Conservation (phyloP, 805 yeast species). For the Soucietia sequanensis region DNA sequence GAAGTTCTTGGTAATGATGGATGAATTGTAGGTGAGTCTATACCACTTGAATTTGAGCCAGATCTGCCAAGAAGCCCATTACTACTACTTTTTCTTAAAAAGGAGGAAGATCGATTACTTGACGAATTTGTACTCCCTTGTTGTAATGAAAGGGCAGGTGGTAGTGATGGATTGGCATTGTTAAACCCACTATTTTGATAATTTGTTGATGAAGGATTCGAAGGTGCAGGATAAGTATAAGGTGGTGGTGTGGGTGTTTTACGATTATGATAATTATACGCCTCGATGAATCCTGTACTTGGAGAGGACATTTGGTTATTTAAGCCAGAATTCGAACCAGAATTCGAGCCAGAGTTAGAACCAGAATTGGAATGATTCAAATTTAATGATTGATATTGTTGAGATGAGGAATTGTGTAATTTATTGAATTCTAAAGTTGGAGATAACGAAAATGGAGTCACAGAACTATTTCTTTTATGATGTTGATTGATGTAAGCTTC, state of each 20-base stretch:
- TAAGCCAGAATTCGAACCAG: constrained; percentile 1
- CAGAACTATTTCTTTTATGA: constrained; percentile 39
- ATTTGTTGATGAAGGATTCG: background rate
- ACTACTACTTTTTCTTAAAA: constrained; percentile 3
- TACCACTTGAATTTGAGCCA: constrained; percentile 39
- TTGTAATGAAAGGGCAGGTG: background rate
- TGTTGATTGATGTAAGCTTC: constrained; percentile 12
- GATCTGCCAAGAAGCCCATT: constrained; percentile 9
- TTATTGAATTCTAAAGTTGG: constrained; percentile 35
- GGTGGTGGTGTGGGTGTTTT: no score
- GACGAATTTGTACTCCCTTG: constrained; percentile 1
- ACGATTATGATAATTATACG: no score
- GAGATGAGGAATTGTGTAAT: constrained; percentile 8
- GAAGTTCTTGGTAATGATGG: constrained; percentile 49
- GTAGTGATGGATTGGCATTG: no score
- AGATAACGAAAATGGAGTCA: constrained; percentile 44
- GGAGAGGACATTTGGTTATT: constrained; percentile 11
- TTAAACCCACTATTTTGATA: background rate
- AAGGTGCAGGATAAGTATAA: no score
- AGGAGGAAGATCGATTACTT: constrained; percentile 5
- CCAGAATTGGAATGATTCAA: constrained; percentile 3
- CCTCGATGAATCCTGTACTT: constrained; percentile 11
- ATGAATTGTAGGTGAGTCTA: constrained; percentile 48
- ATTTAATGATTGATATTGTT: constrained; percentile 3
- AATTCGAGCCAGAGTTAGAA: background rate